Evolutionary conservation across 2,329 filamentous ascomycete genomes (phyloP), one percentile per base, ranked within the genome.

Genomic region (Talaromyces pinophilus): DNA sequence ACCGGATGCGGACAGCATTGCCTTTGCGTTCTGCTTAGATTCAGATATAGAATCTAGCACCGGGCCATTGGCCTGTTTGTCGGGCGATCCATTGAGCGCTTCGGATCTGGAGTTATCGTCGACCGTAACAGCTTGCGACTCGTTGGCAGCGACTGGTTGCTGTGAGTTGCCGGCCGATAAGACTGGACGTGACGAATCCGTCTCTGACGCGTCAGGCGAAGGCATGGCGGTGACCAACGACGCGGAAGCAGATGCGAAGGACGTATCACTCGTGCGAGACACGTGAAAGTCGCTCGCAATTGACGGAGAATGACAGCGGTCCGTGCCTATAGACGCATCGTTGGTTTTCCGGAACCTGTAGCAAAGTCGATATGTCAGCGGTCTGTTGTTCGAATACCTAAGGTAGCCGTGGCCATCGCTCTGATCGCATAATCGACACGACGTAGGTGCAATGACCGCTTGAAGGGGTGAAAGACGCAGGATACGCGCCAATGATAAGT

Each of bases 11-110:
- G 82, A 84, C 73, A 88, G 80, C 62, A 86, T 80, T 46, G 85
- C 84, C 75, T 85, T 87, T 59, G 86, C 85, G 74, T 84, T 86
- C 72, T 87, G 83, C 72, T 88, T 88, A 63, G 84, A 84, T 75
- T 87, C 85, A 63, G 82, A 80, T 65, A 88, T 86, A 63, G 79
- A 75, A 76, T 84, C 81, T 11, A 72, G 65, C 42, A 68, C 61
- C 13, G 71, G 67, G 30, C 74, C 75, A 69, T 77, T 75, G 25
- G 69, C 65, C 38, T 71, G 70, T 50, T 71, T 72, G 50, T 71
- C 72, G 33, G 71, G 60, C 30, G 69, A 68, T 25, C 69, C 61
- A n/a, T 71, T 73, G 35, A 71, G 57, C 46, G 69, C 66, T 55
- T 76, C 72, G 25, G 63, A 70, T 67, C 70, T 67, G 40, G 68